Base-by-base conservation (phyloP, 2,329 filamentous ascomycete genomes). In the Hortaea werneckii region DNA sequence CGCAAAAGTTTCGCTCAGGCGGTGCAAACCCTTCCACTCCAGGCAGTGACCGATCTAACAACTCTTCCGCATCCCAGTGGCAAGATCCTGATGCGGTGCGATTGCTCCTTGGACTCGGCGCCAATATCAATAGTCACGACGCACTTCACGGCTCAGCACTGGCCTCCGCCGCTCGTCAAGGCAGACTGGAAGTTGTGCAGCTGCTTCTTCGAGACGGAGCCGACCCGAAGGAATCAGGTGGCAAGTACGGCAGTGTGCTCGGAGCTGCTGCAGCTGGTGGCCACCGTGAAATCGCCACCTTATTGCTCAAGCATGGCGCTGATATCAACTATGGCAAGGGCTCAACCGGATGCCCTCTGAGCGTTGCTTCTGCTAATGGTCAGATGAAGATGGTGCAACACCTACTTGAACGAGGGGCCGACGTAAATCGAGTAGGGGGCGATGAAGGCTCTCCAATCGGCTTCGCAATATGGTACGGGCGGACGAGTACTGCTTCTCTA, bases 131-230 rank as follows among this genome's bases (percentile, higher is more conserved):
- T 29, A 42, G 42, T 5, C 28, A 46, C 10, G 52, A 60, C 28
- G 43, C 37, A 8, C 30, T 30, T 10, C 49, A 20, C 26, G 43
- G 42, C 28, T 45, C 41, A n/a, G 43, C 49, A 10, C 43, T 45
- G 10, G 35, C 37, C 6, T 32, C 41, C 29, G 57, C 10, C 44
- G 54, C 48, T 40, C 52, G 12, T 45, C 49, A 37, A 43, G 46
- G 38, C 39, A 44, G 50, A 12, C 30, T 28, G 28, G 49, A 50
- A 20, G 54, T 58, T 39, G 54, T 58, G 20, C 32, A 54, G 43
- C 42, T 56, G 5, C 50, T 64, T 8, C 49, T 64, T 9, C 44
- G 47, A 7, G 46, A 56, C 10, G 59, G 55, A 6, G 58, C 60
- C 4, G 49, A 57, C 28, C 41, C 52, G 13, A 50, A 56, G 37